Evolutionary conservation across 2,329 filamentous ascomycete genomes (phyloP).

Genomic region (Xylaria hypoxylon): DNA sequence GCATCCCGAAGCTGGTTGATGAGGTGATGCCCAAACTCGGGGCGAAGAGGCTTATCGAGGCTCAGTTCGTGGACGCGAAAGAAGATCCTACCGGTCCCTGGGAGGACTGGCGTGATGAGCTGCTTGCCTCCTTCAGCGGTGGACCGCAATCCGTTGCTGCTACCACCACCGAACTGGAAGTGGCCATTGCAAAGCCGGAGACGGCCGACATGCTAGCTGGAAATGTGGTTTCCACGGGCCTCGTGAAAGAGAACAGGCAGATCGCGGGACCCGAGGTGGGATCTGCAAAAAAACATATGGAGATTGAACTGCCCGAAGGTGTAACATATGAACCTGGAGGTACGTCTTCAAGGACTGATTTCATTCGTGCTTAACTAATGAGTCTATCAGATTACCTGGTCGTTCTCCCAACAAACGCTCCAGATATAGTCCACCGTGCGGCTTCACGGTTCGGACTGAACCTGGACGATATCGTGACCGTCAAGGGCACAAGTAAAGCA

Average conservation of each 20-base stretch:
- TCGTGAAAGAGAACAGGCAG: constrained; percentile 29
- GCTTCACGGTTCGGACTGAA: constrained; percentile 27
- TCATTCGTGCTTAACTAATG: constrained; percentile 2
- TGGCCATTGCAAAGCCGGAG: constrained; percentile 28
- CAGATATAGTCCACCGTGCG: constrained; percentile 23
- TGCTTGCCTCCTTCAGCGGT: constrained; percentile 18
- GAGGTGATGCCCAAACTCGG: constrained; percentile 62
- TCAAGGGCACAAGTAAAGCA: constrained; percentile 36
- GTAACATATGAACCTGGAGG: constrained; percentile 35
- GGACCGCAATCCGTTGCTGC: neutral
- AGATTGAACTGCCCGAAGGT: constrained; percentile 33
- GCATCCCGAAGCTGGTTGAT: constrained; percentile 73
- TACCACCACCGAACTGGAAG: constrained; percentile 22
- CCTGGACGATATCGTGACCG: constrained; percentile 30
- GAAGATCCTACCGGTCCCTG: constrained; percentile 31
- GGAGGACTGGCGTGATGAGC: constrained; percentile 34
- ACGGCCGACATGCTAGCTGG: constrained; percentile 29
- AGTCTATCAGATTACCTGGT: constrained; percentile 26
- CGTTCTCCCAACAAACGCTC: constrained; percentile 36
- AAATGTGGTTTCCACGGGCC: constrained; percentile 20
- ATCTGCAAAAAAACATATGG: constrained; percentile 33
- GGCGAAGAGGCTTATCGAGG: constrained; percentile 49
- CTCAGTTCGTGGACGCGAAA: constrained; percentile 32
- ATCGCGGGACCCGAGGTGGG: constrained; percentile 31
- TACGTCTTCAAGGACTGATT: constrained; percentile 9